Evolutionary conservation across 2,329 filamentous ascomycete species (phyloP), one percentile per base, ranked within the genome.

Genomic region (Monosporascus cannonballus): DNA sequence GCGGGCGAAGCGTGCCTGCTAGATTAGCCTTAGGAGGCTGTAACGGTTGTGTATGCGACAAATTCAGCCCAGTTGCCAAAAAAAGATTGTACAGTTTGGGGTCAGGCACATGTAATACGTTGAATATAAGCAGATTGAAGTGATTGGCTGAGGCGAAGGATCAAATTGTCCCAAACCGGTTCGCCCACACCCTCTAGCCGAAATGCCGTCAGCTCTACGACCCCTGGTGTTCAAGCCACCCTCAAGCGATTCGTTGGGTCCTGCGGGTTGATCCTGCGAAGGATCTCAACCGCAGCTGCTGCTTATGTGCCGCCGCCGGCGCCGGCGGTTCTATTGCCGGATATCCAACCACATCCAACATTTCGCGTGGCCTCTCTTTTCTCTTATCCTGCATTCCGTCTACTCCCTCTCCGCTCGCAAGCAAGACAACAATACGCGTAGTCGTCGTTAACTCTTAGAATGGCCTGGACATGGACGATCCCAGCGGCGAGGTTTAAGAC

Each of bases 401-500:
- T 46, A 14, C 42, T 17, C 42, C 24, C 24, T n/a, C 15, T 27
- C 14, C 14, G 42, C 42, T 46, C 22, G 22, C 25, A 46, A 46
- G 24, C 9, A 7, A 22, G 14, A 30, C n/a, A 3, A 44, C n/a
- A 9, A 8, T 15, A 25, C 24, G 24, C 42, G 14, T n/a, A 24
- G 25, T 46, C 42, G 15, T n/a, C 24, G n/a, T n/a, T 48, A 30
- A 18, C 52, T 45, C 37, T 53, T 42, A 57, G 47, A 38, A 62
- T 60, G 58, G 58, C 57, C 55, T 52, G 52, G 54, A 46, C 42
- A 27, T 27, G 37, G 48, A 44, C 45, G 24, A 38, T 48, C 49
- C 44, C 49, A 24, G 53, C 57, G 54, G 54, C 27, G 47, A 51
- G 39, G 38, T 30, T 18, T 51, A 42, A 49, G 51, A 60, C 69